A percentile compares a stretch with the other conserved stretches of the same genome.
Evolutionary conservation across 2,329 filamentous ascomycete genomes (phyloP).

Genomic region (Neofusicoccum cordaticola): DNA sequence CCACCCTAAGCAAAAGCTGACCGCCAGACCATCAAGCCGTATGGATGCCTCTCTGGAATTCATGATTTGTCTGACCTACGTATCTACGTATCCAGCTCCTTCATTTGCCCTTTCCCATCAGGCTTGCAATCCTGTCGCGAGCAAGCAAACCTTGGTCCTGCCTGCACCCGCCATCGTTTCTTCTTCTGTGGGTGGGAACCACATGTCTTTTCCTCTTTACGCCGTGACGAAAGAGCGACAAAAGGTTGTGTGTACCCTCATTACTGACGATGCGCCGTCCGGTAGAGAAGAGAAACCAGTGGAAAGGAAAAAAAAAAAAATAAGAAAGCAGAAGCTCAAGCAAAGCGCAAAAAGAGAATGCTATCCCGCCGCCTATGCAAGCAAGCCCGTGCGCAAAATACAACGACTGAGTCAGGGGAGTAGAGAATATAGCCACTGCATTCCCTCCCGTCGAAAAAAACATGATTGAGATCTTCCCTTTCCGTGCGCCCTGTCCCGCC

Average conservation of each 20-base stretch:
- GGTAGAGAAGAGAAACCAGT: neutral
- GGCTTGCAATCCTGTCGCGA: neutral
- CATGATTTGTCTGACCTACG: neutral
- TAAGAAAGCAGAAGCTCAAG: neutral
- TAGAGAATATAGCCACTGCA: neutral
- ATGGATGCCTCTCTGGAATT: neutral
- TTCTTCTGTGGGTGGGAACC: neutral
- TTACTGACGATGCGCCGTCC: neutral
- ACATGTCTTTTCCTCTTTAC: neutral
- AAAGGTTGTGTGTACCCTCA: neutral
- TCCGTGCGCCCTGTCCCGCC: neutral
- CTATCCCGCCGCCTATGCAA: slow-evolving; percentile 1
- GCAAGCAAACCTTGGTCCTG: neutral
- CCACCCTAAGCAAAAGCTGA: too few species aligned
- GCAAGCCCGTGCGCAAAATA: neutral
- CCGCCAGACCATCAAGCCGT: neutral
- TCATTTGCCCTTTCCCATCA: neutral
- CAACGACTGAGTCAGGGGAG: neutral
- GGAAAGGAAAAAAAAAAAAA: neutral
- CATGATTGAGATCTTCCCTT: neutral
- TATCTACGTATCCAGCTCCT: neutral
- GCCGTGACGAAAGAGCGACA: neutral
- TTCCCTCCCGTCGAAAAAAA: neutral
- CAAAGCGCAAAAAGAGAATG: neutral
- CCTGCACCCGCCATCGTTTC: neutral